Evolutionary conservation across 768 basidiomycete genomes (phyloP).

Genomic region (Boletus rex-veris): DNA sequence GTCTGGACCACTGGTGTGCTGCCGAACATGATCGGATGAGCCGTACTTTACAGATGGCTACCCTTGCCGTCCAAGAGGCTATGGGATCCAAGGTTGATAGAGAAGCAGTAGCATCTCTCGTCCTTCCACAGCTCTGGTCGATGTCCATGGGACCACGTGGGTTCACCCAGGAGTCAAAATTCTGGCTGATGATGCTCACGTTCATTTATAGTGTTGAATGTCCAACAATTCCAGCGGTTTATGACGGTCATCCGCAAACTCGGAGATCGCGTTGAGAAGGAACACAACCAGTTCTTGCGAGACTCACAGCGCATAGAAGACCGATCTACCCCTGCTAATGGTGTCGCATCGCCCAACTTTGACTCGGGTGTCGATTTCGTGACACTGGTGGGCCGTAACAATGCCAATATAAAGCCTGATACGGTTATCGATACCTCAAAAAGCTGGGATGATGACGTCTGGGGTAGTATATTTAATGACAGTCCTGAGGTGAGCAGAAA

Average conservation of each 20-base stretch:
- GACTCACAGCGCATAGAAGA: slow-evolving; percentile 92
- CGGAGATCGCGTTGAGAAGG: slow-evolving; percentile 85
- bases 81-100: slow-evolving; percentile 95
- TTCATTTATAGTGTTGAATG: slow-evolving; percentile 56
- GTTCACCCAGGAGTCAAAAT: slow-evolving; percentile 25
- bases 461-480: slow-evolving; percentile 71
- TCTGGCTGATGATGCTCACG: not conserved
- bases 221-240: slow-evolving; percentile 88
- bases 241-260: slow-evolving; percentile 79
- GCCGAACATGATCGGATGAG: not conserved
- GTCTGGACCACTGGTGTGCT: not conserved
- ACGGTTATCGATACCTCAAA: slow-evolving; percentile 35
- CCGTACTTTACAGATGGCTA: slow-evolving; percentile 62
- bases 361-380: slow-evolving; percentile 78
- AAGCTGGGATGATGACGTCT: slow-evolving; percentile 80
- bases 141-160: slow-evolving; percentile 95
- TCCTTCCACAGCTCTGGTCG: slow-evolving; percentile 89
- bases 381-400: slow-evolving; percentile 68
- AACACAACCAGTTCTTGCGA: slow-evolving; percentile 88
- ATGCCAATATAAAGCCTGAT: slow-evolving; percentile 46
- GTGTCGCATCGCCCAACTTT: slow-evolving; percentile 33
- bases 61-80: slow-evolving; percentile 86
- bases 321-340: slow-evolving; percentile 51
- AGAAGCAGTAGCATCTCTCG: slow-evolving; percentile 85
- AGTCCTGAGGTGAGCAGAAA: slow-evolving; percentile 28